These are phyloP conservation scores for Colletotrichum sp. DNA, from an alignment of 2,329 filamentous ascomycete species.

Conservation along the genomic window DNA sequence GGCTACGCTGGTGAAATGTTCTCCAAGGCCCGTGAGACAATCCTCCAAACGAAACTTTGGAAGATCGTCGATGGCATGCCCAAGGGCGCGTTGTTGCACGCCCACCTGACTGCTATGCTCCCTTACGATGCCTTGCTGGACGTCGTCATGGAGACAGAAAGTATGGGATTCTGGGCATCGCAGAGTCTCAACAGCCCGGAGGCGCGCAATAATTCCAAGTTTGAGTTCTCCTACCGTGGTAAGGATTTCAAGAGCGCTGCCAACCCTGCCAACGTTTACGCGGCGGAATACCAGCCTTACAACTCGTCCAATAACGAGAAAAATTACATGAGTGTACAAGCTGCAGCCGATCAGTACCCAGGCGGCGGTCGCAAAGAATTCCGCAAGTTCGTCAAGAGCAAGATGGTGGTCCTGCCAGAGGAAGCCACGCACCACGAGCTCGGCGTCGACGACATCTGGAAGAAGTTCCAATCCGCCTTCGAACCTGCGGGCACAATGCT, in stretches of 20 bases:
- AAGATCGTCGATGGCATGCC: constrained; percentile 85
- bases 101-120: constrained; percentile 90
- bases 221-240: constrained; percentile 68
- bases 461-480: constrained; percentile 80
- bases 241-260: not conserved
- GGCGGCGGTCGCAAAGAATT: not conserved
- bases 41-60: constrained; percentile 87
- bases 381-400: not conserved
- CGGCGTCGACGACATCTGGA: constrained; percentile 84
- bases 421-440: constrained; percentile 65
- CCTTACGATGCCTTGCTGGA: constrained; percentile 82
- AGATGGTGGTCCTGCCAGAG: not conserved
- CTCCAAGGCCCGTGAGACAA: constrained; percentile 80
- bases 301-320: not conserved
- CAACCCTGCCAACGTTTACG: not conserved
- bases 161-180: constrained; percentile 74
- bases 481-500: constrained; percentile 75
- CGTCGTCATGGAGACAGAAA: constrained; percentile 72
- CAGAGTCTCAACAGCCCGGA: constrained; percentile 58
- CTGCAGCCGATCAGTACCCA: not conserved
- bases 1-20: constrained; percentile 92
- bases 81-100: constrained; percentile 86
- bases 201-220: constrained; percentile 57
- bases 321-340: not conserved
- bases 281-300: not conserved